phyloP scores from a whole-genome alignment of 2,329 filamentous ascomycete species.

The Trichoderma sp. region DNA sequence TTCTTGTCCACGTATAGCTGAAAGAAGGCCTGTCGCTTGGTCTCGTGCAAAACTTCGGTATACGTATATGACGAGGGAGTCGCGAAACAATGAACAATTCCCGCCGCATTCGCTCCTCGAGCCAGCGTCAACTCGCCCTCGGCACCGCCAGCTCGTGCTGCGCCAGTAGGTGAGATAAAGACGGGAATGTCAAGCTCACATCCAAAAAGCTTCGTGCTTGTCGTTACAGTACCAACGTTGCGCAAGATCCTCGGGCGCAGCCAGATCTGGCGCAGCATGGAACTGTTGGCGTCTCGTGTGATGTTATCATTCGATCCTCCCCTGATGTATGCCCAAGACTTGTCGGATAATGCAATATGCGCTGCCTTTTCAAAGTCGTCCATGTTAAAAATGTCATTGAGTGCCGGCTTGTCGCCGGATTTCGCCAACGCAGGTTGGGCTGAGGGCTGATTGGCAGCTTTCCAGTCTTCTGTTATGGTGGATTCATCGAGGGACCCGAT shows the following conservation, averaged over 20 bases:
- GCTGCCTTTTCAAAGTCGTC: conserved; percentile 21
- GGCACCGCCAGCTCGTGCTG: conserved; percentile 11
- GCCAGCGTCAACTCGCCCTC: conserved; percentile 17
- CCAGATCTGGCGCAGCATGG: conserved; percentile 19
- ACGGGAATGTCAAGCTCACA: conserved; percentile 20
- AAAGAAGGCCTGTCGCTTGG: conserved; percentile 11
- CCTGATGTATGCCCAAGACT: conserved; percentile 14
- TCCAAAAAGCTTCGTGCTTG: conserved; percentile 5
- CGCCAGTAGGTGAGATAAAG: conserved; percentile 14
- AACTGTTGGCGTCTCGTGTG: conserved; percentile 17
- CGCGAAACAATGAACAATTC: conserved; percentile 17
- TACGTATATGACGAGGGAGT: conserved; percentile 15
- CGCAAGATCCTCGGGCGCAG: not conserved
- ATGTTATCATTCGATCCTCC: conserved; percentile 18
- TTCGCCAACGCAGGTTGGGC: too few species aligned
- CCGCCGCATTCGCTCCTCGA: not conserved
- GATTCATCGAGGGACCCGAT: conserved; percentile 6
- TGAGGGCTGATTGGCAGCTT: not conserved
- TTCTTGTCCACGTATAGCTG: conserved; percentile 15
- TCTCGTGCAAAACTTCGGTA: not conserved
- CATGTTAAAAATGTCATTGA: conserved; percentile 11
- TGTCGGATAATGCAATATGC: not conserved
- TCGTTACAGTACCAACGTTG: conserved; percentile 6
- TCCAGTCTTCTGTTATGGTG: conserved; percentile 10
- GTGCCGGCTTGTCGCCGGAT: not conserved